phyloP scores from a whole-genome alignment of 345 rosid genomes.

The Eucalyptus sp. region DNA sequence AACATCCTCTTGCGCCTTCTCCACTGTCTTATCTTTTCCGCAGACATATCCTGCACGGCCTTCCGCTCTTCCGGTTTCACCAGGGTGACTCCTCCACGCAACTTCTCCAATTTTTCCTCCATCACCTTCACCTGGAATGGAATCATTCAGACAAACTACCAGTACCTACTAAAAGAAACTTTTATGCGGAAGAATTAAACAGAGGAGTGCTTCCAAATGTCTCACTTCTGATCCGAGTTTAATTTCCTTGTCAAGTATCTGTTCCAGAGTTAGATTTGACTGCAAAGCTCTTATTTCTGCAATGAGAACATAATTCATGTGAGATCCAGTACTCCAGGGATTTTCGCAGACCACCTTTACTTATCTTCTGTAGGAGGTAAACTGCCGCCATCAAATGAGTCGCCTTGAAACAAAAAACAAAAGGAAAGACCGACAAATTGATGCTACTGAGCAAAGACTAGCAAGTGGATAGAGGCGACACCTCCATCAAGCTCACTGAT shows the following conservation, averaged over 20 bases:
- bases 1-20: slow-evolving; percentile 90
- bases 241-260: slow-evolving; percentile 52
- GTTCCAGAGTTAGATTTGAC: slow-evolving; percentile 68
- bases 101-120: slow-evolving; percentile 61
- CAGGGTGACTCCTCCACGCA: slow-evolving; percentile 61
- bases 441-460: not conserved
- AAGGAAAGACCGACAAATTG: not conserved
- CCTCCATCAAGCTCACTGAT: slow-evolving; percentile 66
- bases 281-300: slow-evolving; percentile 64
- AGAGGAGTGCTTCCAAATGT: not conserved
- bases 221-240: slow-evolving; percentile 56
- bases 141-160: not conserved
- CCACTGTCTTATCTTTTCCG: slow-evolving; percentile 68
- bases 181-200: too few relatives aligned
- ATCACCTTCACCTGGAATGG: slow-evolving; percentile 47
- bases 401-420: not conserved
- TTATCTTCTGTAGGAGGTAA: not conserved
- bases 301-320: slow-evolving; percentile 1
- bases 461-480: not conserved
- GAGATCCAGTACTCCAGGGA: not conserved
- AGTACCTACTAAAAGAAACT: not conserved
- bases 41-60: slow-evolving; percentile 42
- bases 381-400: not conserved
- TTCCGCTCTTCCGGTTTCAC: slow-evolving; percentile 80
- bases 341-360: not conserved